Percentiles rank a stretch among this genome's conserved stretches.
Conservation (phyloP, 768 basidiomycete species). For the Pholiota conissans region DNA sequence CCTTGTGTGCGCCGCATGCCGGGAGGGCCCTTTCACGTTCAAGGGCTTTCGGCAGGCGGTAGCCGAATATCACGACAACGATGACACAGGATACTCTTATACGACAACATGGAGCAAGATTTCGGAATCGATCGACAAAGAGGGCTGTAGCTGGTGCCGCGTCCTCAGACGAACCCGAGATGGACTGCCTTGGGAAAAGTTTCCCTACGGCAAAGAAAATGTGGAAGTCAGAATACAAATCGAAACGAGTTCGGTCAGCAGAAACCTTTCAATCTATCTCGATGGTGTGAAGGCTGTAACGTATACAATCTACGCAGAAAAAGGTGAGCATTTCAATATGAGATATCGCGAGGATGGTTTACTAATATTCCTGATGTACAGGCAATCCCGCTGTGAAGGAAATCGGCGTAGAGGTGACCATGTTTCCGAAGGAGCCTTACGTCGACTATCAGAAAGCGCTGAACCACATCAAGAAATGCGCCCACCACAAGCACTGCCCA, state of each 20-base stretch:
- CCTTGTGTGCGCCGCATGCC: slow-evolving; percentile 2
- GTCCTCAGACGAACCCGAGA: slow-evolving; percentile 1
- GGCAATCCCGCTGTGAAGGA: slow-evolving; percentile 2
- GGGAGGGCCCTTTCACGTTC: slow-evolving; percentile 1
- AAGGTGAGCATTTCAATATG: not conserved
- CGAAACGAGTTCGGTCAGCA: not conserved
- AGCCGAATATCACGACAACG: not conserved
- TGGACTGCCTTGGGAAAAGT: not conserved
- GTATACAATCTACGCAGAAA: not conserved
- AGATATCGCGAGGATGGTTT: no score
- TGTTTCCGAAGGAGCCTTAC: slow-evolving; percentile 4
- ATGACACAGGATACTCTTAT: not conserved
- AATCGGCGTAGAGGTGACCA: not conserved
- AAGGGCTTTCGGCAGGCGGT: not conserved
- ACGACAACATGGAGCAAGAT: not conserved
- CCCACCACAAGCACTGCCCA: slow-evolving; percentile 5
- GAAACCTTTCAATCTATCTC: not conserved
- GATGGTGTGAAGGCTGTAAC: not conserved
- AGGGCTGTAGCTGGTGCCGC: not conserved
- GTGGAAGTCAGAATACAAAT: not conserved
- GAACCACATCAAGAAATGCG: not conserved
- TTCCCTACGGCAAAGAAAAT: not conserved
- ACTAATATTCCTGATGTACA: not conserved
- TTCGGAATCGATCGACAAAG: not conserved
- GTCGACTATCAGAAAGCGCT: slow-evolving; percentile 1